Conservation (phyloP, 345 rosid genomes). For the Cardamine resedifolia region DNA sequence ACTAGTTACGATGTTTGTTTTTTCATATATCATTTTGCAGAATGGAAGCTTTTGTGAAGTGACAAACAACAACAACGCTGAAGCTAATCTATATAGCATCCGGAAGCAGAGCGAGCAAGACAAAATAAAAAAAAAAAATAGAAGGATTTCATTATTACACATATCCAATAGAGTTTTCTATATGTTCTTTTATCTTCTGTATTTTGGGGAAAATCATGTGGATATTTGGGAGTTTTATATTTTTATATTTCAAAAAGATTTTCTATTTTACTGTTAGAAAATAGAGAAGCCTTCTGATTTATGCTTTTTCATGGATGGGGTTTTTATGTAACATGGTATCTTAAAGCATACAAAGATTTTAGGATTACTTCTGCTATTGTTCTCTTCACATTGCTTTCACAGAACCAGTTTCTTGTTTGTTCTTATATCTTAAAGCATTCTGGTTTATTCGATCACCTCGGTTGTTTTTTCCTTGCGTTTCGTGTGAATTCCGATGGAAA, state of each 20-base stretch:
- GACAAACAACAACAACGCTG: neutral
- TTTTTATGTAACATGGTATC: conserved; percentile 13
- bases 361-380: neutral
- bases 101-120: conserved; percentile 7
- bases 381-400: neutral
- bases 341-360: conserved; percentile 7
- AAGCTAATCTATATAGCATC: neutral
- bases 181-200: conserved; percentile 9
- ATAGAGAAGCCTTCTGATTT: conserved; percentile 14
- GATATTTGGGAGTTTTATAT: conserved; percentile 11
- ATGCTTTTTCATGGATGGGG: conserved; percentile 11
- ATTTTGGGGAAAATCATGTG: conserved; percentile 13
- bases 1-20: neutral
- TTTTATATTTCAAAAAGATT: neutral
- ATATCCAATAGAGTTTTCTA: conserved; percentile 16
- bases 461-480: neutral
- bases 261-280: conserved; percentile 19
- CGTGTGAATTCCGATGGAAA: neutral
- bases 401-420: neutral
- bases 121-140: neutral
- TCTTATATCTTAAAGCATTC: neutral
- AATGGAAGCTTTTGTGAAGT: conserved; percentile 32
- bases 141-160: conserved; percentile 1
- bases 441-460: neutral
- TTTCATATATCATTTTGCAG: conserved; percentile 4